These are phyloP conservation scores for Cutaneotrichosporon arboriforme DNA, from an alignment of 1,284 basidiomycete genomes.

Conservation along the genomic window DNA sequence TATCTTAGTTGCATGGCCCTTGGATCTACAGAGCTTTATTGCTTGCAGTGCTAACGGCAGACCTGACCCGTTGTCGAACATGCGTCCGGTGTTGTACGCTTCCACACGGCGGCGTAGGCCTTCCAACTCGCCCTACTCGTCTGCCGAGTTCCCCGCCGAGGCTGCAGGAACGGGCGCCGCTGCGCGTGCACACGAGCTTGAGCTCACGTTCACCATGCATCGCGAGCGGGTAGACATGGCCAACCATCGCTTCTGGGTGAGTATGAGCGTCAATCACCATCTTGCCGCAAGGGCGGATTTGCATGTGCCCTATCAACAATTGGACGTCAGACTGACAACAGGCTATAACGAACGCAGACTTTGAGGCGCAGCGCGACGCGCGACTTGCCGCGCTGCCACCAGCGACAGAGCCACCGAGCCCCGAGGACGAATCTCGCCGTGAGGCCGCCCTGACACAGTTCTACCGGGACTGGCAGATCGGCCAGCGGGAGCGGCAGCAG, in stretches of 20 bases:
- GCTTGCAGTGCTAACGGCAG: constrained; percentile 20
- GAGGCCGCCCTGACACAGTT: constrained; percentile 39
- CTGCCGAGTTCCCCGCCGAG: constrained; percentile 33
- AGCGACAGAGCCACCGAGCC: constrained; percentile 29
- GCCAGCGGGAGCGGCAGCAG: constrained; percentile 30
- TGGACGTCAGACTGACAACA: constrained; percentile 17
- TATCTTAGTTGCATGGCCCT: too few species aligned
- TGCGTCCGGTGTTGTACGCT: constrained; percentile 43
- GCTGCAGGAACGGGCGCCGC: constrained; percentile 2
- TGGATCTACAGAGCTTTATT: too few species aligned
- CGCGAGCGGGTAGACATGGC: constrained; percentile 41
- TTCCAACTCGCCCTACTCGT: constrained; percentile 35
- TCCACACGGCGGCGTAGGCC: constrained; percentile 26
- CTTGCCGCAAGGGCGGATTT: too few species aligned
- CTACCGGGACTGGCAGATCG: constrained; percentile 45
- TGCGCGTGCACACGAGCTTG: constrained; percentile 28
- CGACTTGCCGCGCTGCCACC: constrained; percentile 31
- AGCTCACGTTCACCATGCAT: constrained; percentile 37
- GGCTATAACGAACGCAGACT: constrained; percentile 35
- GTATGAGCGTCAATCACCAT: too few species aligned
- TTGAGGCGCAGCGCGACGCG: constrained; percentile 31
- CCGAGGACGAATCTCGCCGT: constrained; percentile 25
- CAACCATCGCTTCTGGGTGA: constrained; percentile 46
- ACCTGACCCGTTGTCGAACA: constrained; percentile 43
- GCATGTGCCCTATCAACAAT: too few species aligned